A percentile compares a stretch with the other conserved stretches of the same genome.
phyloP scores from a whole-genome alignment of 2,329 filamentous ascomycete species.

The Orbilia quercus region DNA sequence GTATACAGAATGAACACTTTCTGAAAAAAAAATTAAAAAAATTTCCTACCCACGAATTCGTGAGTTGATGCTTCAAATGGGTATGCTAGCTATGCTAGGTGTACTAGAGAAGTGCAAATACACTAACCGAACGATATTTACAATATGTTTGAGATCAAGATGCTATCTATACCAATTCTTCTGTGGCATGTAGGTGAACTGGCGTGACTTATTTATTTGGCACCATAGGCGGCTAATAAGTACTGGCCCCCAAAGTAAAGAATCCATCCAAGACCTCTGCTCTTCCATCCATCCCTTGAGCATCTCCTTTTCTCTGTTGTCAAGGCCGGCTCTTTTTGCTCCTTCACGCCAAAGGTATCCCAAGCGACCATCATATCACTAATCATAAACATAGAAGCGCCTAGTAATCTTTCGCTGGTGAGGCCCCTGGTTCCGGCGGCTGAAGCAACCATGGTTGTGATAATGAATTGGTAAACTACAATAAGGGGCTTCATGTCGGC shows the following conservation, averaged over 20 bases:
- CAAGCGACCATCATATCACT: conserved; percentile 51
- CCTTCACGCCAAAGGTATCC: conserved; percentile 50
- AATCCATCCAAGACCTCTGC: conserved; percentile 47
- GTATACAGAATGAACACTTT: neutral
- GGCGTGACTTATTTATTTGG: conserved; percentile 6
- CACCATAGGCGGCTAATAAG: conserved; percentile 39
- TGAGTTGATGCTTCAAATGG: conserved; percentile 2
- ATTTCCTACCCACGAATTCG: neutral
- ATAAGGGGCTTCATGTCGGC: conserved; percentile 49
- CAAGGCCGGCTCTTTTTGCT: conserved; percentile 5
- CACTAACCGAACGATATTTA: conserved; percentile 10
- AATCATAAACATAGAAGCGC: conserved; percentile 53
- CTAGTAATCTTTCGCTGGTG: conserved; percentile 19
- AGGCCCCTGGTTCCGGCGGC: conserved; percentile 38
- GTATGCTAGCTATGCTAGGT: conserved; percentile 17
- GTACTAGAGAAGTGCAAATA: neutral
- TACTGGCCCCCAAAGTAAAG: conserved; percentile 54
- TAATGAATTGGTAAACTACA: conserved; percentile 53
- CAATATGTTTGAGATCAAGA: neutral
- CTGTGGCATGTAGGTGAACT: too few species aligned
- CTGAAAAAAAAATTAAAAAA: too few species aligned
- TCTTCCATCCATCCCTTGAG: conserved; percentile 44
- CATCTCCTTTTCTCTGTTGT: neutral
- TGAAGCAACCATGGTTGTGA: conserved; percentile 51
- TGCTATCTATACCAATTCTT: too few species aligned